These are phyloP conservation scores for Clathrospora elynae DNA, from an alignment of 2,329 filamentous ascomycete genomes.

Conservation along the genomic window DNA sequence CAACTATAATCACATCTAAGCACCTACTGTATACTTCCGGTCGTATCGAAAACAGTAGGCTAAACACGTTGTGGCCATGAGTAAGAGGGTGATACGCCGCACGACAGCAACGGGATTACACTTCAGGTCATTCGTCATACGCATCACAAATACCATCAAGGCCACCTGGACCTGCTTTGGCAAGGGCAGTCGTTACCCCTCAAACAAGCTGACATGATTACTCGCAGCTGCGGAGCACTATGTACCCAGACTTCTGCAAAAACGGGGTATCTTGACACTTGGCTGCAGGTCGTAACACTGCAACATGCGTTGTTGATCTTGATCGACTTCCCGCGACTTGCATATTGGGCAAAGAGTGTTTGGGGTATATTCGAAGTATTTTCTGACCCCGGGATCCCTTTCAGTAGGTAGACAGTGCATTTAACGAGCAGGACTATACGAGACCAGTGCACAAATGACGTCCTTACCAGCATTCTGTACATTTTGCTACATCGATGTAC, in stretches of 20 bases:
- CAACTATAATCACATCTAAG: too few relatives aligned
- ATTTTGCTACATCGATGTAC: background rate
- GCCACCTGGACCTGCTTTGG: background rate
- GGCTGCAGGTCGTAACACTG: conserved; percentile 9
- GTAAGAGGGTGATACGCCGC: conserved; percentile 10
- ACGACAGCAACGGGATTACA: conserved; percentile 7
- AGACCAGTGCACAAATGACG: too few relatives aligned
- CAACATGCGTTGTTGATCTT: background rate
- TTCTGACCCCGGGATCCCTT: too few relatives aligned
- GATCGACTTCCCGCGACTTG: background rate
- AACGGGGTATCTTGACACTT: background rate
- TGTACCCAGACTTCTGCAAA: background rate
- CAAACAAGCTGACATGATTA: background rate
- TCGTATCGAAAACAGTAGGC: too few relatives aligned
- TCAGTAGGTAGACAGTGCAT: too few relatives aligned
- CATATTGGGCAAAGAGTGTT: background rate
- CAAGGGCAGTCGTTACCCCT: background rate
- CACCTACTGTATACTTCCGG: too few relatives aligned
- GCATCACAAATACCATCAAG: background rate
- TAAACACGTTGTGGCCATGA: too few relatives aligned
- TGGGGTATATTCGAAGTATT: background rate
- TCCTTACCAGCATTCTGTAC: background rate
- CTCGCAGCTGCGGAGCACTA: conserved; percentile 4
- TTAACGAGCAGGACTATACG: too few relatives aligned
- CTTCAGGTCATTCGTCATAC: background rate